Conservation (phyloP, 2,329 filamentous ascomycete genomes). For the Hypoxylon sp. region DNA sequence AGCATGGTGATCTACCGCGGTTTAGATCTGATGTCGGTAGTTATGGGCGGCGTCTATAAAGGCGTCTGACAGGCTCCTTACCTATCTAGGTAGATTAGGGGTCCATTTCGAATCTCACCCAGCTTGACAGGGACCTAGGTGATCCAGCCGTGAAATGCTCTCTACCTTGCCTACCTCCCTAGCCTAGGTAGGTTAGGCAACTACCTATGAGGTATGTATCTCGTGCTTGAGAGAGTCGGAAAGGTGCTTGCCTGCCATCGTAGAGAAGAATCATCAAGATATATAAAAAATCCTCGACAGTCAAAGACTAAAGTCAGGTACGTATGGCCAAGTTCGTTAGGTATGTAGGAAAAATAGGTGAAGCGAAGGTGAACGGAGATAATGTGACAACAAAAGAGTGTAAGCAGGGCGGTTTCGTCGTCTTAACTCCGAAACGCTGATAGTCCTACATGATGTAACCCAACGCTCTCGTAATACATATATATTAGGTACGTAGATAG, state of each 20-base stretch:
- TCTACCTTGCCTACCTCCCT: not conserved
- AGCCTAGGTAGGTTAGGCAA: not conserved
- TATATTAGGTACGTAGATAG: too few relatives aligned
- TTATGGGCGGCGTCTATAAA: not conserved
- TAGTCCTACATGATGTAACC: not conserved
- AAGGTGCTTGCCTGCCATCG: not conserved
- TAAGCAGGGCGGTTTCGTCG: not conserved
- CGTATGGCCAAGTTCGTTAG: slow-evolving; percentile 8
- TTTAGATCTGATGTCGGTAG: not conserved
- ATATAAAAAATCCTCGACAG: not conserved
- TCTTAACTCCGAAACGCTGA: not conserved
- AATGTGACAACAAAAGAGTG: not conserved
- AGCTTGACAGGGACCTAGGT: not conserved
- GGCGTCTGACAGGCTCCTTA: not conserved
- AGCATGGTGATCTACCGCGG: not conserved
- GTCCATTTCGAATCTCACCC: not conserved
- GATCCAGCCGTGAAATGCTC: not conserved
- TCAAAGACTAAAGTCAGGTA: too few relatives aligned
- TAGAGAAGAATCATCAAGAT: too few relatives aligned
- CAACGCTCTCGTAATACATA: not conserved
- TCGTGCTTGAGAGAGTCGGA: not conserved
- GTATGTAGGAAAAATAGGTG: slow-evolving; percentile 1
- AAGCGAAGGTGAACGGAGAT: slow-evolving; percentile 10
- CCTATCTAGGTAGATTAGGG: too few relatives aligned
- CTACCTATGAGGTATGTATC: too few relatives aligned